Percentiles rank a stretch among this genome's conserved stretches.
phyloP scores from a whole-genome alignment of 352 stramenopile species.

The Phytophthora lateralis region DNA sequence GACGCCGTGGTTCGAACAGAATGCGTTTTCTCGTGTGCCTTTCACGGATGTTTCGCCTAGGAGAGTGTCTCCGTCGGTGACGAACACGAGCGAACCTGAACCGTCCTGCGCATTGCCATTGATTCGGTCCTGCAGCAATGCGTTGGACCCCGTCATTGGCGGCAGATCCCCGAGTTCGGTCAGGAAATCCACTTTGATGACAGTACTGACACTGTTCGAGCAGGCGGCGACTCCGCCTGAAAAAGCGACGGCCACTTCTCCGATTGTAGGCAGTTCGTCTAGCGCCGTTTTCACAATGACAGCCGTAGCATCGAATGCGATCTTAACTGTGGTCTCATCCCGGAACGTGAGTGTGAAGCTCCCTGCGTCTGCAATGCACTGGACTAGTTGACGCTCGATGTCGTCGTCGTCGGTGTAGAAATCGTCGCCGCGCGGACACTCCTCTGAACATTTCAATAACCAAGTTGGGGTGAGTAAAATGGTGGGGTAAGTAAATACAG shows the following conservation, averaged over 20 bases:
- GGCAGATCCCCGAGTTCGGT: constrained; percentile 66
- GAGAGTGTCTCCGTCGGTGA: constrained; percentile 38
- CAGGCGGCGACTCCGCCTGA: constrained; percentile 38
- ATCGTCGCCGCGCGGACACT: constrained; percentile 76
- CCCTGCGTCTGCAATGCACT: constrained; percentile 59
- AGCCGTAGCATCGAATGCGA: constrained; percentile 44
- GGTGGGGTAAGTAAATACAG: neutral
- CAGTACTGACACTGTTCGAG: constrained; percentile 39
- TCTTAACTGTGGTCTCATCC: constrained; percentile 54
- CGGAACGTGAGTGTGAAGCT: constrained; percentile 75
- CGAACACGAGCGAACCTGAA: constrained; percentile 54
- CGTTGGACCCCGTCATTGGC: constrained; percentile 40
- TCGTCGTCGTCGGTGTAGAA: constrained; percentile 63
- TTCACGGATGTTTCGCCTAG: constrained; percentile 52
- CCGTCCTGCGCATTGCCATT: constrained; percentile 62
- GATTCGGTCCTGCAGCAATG: constrained; percentile 49
- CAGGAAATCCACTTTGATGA: constrained; percentile 69
- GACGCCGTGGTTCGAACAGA: constrained; percentile 78
- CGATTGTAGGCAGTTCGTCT: constrained; percentile 49
- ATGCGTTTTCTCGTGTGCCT: constrained; percentile 69
- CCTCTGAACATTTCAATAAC: constrained; percentile 32
- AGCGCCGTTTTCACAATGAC: constrained; percentile 49
- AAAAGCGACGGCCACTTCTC: constrained; percentile 52
- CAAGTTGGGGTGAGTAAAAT: neutral
- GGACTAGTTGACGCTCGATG: constrained; percentile 66